phyloP scores from a whole-genome alignment of 345 rosid genomes.

The Linum usitatissimum region DNA sequence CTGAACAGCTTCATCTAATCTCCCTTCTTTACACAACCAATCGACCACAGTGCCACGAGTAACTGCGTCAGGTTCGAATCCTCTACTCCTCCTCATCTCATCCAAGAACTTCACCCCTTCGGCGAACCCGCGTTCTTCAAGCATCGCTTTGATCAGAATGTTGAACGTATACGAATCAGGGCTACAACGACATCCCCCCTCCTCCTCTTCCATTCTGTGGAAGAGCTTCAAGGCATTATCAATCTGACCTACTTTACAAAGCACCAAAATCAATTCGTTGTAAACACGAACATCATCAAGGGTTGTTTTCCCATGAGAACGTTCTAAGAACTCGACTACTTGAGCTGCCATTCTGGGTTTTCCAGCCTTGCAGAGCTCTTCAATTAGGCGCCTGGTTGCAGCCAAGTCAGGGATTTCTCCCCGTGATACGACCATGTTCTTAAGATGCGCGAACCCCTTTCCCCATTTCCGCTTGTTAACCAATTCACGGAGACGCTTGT shows the following conservation, averaged over 20 bases:
- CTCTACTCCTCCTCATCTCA: conserved; percentile 69
- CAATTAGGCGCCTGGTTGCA: conserved; percentile 61
- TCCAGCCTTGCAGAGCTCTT: conserved; percentile 62
- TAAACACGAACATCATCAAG: no score
- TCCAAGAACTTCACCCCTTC: conserved; percentile 86
- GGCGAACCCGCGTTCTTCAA: conserved; percentile 61
- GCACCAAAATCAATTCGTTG: conserved; percentile 65
- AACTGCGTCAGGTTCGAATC: conserved; percentile 73
- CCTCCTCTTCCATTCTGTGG: conserved; percentile 70
- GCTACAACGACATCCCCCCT: no score
- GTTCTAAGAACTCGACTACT: conserved; percentile 62
- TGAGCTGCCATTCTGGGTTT: conserved; percentile 60
- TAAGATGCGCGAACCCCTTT: conserved; percentile 54
- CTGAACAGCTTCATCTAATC: conserved; percentile 72
- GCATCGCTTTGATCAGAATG: conserved; percentile 75
- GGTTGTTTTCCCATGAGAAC: conserved; percentile 52
- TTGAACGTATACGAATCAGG: conserved; percentile 80
- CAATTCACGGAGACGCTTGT: conserved; percentile 40
- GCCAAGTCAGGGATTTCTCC: conserved; percentile 66
- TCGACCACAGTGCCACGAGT: conserved; percentile 75
- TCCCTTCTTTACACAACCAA: conserved; percentile 79
- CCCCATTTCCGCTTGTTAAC: conserved; percentile 65
- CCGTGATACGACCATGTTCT: conserved; percentile 60
- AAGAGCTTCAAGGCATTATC: conserved; percentile 51
- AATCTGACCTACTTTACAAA: conserved; percentile 71